phyloP scores from a whole-genome alignment of 495 filamentous ascomycete genomes.

The Aeminium ludgeri region DNA sequence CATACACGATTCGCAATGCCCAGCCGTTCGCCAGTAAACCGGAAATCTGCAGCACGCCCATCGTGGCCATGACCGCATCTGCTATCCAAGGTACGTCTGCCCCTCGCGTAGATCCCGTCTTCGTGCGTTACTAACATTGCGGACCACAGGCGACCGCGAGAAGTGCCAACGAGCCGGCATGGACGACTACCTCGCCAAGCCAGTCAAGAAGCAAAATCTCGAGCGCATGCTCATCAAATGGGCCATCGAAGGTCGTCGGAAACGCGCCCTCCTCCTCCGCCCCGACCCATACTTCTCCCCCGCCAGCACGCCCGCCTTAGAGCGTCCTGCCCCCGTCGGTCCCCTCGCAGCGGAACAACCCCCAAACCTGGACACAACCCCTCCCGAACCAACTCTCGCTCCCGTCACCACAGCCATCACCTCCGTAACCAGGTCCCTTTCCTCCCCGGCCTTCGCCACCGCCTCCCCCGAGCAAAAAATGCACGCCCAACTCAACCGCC shows the following conservation, averaged over 20 bases:
- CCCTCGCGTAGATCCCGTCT: no score
- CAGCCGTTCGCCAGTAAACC: slow-evolving; percentile 36
- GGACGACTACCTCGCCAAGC: slow-evolving; percentile 74
- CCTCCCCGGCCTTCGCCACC: background rate
- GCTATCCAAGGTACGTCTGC: slow-evolving; percentile 43
- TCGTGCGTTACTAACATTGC: no score
- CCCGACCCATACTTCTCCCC: background rate
- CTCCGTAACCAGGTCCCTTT: slow-evolving; percentile 5
- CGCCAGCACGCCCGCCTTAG: background rate
- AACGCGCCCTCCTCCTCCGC: slow-evolving; percentile 7
- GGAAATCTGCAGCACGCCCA: slow-evolving; percentile 39
- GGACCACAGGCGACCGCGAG: slow-evolving; percentile 40
- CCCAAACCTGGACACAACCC: no score
- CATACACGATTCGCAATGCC: slow-evolving; percentile 49
- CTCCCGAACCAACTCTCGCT: no score
- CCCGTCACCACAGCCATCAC: no score
- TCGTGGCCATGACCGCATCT: slow-evolving; percentile 68
- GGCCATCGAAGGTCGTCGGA: slow-evolving; percentile 22
- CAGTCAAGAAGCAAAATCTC: slow-evolving; percentile 48
- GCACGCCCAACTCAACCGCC: slow-evolving; percentile 8
- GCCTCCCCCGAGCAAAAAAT: slow-evolving; percentile 8
- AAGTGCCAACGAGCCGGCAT: slow-evolving; percentile 63
- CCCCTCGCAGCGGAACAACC: no score
- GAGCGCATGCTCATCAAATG: slow-evolving; percentile 51
- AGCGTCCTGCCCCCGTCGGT: no score